Evolutionary conservation across 768 basidiomycete species (phyloP), one percentile per base, ranked within the genome.

Genomic region (Agrocybe pediades): DNA sequence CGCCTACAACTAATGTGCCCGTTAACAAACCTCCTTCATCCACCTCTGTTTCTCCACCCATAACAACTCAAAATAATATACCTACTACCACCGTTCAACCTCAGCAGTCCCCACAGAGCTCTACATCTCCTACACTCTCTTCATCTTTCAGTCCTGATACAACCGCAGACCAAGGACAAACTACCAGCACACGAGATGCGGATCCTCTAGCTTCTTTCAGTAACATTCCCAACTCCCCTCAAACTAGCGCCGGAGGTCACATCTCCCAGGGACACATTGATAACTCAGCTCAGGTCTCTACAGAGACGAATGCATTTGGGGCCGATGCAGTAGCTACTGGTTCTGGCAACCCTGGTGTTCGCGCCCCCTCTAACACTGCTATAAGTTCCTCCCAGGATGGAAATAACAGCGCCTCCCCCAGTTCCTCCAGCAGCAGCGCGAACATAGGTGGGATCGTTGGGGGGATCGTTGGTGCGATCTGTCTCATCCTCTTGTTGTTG

Each of bases 401-500:
- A 5, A 40, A 27, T 17, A 39, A 11, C 29, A 41, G 33, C 26
- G 24, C 43, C 17, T 33, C 51, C 16, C 41, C 63, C 26, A 51
- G 26, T 26, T 46, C 46, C 8, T 39, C 58, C 19, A 21, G 54
- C 15, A 51, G 43, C 39, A 53, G 61, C 15, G 47, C 53, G 30
- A 62, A 74, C 39, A 70, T 70, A 8, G 84, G 80, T 9, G 74
- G 74, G 4, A 81, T 87, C 36, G 83, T 78, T 5, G 85, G 85
- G 2, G 71, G 75, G 15, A 71, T 83, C 43, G 56, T 87, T 16
- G 84, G 81, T n/a, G 75, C 71, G 25, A 64, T 81, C 27, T 54
- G 75, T 8, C 55, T 79, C 40, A 55, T 81, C 51, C 55, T 68
- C 9, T 58, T 80, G 42, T 27, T 75, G 15, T 42, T 65, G 6